Conservation (phyloP, 441 rosid genomes). For the Syzygium malaccense region DNA sequence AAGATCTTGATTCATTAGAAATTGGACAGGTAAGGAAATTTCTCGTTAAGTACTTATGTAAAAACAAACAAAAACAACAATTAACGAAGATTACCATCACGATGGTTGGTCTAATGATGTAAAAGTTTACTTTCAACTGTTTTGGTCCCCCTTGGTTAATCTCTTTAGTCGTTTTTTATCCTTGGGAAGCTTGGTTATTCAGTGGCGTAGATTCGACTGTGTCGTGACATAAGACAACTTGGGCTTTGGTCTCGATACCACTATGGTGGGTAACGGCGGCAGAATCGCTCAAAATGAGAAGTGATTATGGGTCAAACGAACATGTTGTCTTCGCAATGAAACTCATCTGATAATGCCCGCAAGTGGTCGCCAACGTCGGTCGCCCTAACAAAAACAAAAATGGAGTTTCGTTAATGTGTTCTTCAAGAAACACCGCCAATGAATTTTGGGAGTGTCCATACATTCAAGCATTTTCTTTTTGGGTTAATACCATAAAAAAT, state of each 20-base stretch:
- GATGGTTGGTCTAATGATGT: not conserved
- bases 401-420: not conserved
- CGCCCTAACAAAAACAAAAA: not conserved
- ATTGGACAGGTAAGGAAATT: no score
- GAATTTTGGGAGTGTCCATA: not conserved
- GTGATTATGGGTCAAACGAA: not conserved
- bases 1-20: not conserved
- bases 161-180: not conserved
- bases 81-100: not conserved
- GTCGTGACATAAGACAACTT: accelerated
- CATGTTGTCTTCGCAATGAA: accelerated
- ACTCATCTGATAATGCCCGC: not conserved
- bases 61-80: not conserved
- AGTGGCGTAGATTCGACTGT: accelerated
- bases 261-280: accelerated
- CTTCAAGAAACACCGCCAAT: not conserved
- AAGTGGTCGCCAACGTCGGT: accelerated
- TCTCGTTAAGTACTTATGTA: no score
- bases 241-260: accelerated
- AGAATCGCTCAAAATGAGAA: accelerated
- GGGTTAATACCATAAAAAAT: no score
- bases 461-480: not conserved
- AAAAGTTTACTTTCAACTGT: not conserved
- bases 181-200: not conserved
- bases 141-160: accelerated